Percentiles rank a stretch among this genome's conserved stretches.
These are phyloP conservation scores for Wallemia hederae DNA, from an alignment of 1,284 basidiomycete species.

Conservation along the genomic window DNA sequence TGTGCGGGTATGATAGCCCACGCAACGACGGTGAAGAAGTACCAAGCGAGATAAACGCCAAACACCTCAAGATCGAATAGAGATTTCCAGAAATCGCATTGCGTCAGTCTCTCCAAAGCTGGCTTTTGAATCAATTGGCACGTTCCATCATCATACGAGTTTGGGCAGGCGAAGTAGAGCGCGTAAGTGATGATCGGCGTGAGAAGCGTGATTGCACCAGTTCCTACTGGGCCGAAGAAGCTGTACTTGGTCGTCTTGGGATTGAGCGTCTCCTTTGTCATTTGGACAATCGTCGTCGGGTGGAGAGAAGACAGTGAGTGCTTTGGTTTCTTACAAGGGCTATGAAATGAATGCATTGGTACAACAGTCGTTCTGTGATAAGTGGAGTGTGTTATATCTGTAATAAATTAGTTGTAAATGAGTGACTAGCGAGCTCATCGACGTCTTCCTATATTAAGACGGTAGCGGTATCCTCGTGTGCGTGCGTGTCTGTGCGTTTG, in stretches of 20 bases:
- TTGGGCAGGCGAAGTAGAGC: conserved; percentile 62
- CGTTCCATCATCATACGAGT: conserved; percentile 16
- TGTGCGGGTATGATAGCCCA: conserved; percentile 71
- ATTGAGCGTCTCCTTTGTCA: conserved; percentile 13
- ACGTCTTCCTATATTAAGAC: not conserved
- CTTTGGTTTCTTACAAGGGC: no score
- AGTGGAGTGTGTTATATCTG: not conserved
- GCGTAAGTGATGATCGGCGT: conserved; percentile 48
- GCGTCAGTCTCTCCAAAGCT: not conserved
- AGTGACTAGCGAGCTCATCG: not conserved
- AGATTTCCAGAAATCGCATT: conserved; percentile 29
- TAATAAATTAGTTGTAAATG: not conserved
- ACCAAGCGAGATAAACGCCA: conserved; percentile 61
- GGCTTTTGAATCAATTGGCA: not conserved
- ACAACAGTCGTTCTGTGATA: not conserved
- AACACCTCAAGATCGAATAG: conserved; percentile 56
- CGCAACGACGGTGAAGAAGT: conserved; percentile 48
- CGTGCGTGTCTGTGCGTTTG: no score
- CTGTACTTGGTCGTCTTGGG: conserved; percentile 32
- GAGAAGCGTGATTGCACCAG: conserved; percentile 35
- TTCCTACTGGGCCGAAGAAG: conserved; percentile 61
- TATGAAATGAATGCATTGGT: not conserved
- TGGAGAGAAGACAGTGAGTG: not conserved
- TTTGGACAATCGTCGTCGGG: not conserved
- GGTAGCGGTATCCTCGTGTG: not conserved